phyloP scores from a whole-genome alignment of 1,139 yeast genomes.

The Kodamaea suecica region DNA sequence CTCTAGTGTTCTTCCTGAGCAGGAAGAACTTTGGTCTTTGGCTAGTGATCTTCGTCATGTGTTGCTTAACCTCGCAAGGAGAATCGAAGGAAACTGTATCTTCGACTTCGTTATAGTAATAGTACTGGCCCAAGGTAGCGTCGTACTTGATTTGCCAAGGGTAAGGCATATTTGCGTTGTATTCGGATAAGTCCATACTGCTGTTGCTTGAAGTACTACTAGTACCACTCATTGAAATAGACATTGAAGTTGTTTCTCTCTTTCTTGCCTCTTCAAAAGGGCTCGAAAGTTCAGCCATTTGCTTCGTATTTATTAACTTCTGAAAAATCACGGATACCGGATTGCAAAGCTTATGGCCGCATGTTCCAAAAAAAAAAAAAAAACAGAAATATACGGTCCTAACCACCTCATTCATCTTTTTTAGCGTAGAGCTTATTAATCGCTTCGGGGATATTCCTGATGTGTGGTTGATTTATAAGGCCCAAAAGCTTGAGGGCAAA shows the following conservation, averaged over 20 bases:
- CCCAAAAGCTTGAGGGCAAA: too few species aligned
- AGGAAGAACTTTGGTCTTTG: slow-evolving; percentile 2
- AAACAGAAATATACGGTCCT: too few species aligned
- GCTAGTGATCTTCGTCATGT: background rate
- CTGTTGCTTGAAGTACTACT: background rate
- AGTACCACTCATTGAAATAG: background rate
- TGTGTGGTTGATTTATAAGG: too few species aligned
- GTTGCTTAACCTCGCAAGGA: slow-evolving; percentile 38
- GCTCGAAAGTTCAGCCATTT: too few species aligned
- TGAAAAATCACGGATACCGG: too few species aligned
- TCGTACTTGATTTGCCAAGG: slow-evolving; percentile 29
- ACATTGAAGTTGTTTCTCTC: background rate
- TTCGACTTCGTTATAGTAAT: slow-evolving; percentile 33
- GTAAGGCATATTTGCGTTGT: slow-evolving; percentile 2
- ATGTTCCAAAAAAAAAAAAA: too few species aligned
- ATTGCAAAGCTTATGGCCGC: too few species aligned
- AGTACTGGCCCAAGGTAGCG: slow-evolving; percentile 32
- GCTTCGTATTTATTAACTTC: too few species aligned
- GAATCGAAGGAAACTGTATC: slow-evolving; percentile 37
- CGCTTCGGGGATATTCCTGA: too few species aligned
- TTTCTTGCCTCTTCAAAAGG: background rate
- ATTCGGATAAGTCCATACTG: background rate
- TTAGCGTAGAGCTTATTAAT: too few species aligned
- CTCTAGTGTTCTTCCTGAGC: background rate
- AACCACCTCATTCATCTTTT: too few species aligned